phyloP scores from a whole-genome alignment of 345 rosid genomes.

The Boechera stricta region DNA sequence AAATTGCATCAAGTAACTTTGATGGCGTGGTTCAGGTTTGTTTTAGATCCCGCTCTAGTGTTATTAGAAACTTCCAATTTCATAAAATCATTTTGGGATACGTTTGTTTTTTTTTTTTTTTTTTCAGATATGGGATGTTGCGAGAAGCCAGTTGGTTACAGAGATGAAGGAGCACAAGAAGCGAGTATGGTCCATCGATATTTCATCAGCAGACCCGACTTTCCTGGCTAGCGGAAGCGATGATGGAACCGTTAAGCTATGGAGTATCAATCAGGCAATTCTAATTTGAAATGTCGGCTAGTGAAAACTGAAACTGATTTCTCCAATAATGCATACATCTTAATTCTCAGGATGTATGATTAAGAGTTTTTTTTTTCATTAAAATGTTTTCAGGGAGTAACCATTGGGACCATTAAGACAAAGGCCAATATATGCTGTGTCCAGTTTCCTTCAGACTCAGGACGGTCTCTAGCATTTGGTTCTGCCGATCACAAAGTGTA shows the following conservation, averaged over 20 bases:
- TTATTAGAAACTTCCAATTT: background rate
- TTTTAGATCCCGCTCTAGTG: constrained; percentile 3
- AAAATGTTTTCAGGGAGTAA: constrained; percentile 75
- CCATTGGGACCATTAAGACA: constrained; percentile 84
- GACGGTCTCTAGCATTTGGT: constrained; percentile 88
- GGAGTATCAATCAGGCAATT: constrained; percentile 99
- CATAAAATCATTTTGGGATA: background rate
- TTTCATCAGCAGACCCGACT: constrained; percentile 90
- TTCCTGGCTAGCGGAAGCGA: constrained; percentile 96
- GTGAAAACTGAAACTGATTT: constrained; percentile 64
- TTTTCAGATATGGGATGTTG: constrained; percentile 86
- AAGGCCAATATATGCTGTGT: constrained; percentile 95
- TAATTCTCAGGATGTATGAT: constrained; percentile 44
- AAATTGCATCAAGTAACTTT: constrained; percentile 96
- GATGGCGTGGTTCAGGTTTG: constrained; percentile 96
- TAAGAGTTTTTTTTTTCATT: constrained; percentile 47
- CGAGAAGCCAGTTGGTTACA: constrained; percentile 75
- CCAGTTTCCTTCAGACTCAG: constrained; percentile 84
- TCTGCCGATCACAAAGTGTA: constrained; percentile 94
- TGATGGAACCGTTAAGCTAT: constrained; percentile 93
- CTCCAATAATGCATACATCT: constrained; percentile 28
- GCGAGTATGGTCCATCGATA: constrained; percentile 95
- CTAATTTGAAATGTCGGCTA: constrained; percentile 87
- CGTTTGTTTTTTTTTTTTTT: background rate
- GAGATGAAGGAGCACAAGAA: constrained; percentile 93